Evolutionary conservation across 225 moss, liverwort and hornwort species (phyloP), one percentile per base, ranked within the genome.

Genomic region (Marchantia paleacea): DNA sequence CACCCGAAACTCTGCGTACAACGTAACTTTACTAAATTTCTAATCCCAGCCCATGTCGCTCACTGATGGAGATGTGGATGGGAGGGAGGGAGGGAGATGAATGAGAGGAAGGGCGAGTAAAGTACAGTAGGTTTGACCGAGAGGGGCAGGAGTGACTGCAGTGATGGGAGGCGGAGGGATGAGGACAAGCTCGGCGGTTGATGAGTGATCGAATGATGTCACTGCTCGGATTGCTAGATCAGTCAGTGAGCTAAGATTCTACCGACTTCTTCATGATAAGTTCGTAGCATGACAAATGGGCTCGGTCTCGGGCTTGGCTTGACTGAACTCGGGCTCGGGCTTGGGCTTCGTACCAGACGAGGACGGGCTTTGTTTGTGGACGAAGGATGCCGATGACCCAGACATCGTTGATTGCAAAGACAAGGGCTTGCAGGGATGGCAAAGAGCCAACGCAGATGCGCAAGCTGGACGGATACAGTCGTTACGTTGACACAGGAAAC

Each of bases 161-260:
- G 68, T 68, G 68, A 68, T 26, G 68, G 10, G 48, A 83, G 47
- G 60, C 24, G 28, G 72, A 55, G 16, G 51, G 83, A 84, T 81
- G 54, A 78, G 81, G 81, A 81, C 80, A 78, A 84, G 81, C 84
- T 84, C 68, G 84, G 81, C 81, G 81, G 73, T 81, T 68, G 66
- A 70, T 77, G 66, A 63, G 26, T 74, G 75, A 67, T 72, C 80
- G 75, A 57, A 71, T 20, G 51, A 69, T 78, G 49, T 49, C 84
- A 77, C 67, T 81, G 50, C 19, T 70, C 75, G 70, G 76, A 72
- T 73, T 13, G 78, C 60, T 80, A 80, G 57, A 70, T 31, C 53
- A 76, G 22, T 62, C 25, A 71, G 69, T 69, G n/a, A 76, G 53
- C 18, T 26, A 80, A 80, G 75, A 84, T 84, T 73, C 60, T 39